Conservation (phyloP, 2,329 filamentous ascomycete species). For the Paecilomyces fulvus region DNA sequence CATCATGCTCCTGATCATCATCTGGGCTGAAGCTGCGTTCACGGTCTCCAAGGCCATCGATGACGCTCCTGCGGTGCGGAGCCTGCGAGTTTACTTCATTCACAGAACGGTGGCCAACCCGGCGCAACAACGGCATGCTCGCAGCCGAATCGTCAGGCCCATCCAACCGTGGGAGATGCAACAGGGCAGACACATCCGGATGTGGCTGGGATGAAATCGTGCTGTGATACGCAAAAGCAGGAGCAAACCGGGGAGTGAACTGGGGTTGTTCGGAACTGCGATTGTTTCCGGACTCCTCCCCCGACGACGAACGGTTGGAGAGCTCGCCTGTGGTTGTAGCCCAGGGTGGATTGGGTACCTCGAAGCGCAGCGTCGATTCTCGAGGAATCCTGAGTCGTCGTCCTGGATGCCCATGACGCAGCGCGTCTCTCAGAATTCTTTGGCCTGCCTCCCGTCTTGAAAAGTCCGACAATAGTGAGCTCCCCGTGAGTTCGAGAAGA, state of each 20-base stretch:
- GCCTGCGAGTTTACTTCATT: conserved; percentile 13
- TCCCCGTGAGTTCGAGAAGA: conserved; percentile 2
- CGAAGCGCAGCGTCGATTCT: conserved; percentile 24
- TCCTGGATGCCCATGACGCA: conserved; percentile 25
- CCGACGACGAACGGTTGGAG: conserved; percentile 14
- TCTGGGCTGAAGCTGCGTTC: conserved; percentile 69
- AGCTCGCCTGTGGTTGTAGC: conserved; percentile 16
- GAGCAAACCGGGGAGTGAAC: conserved; percentile 37
- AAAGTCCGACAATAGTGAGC: conserved; percentile 14
- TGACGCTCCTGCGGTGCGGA: conserved; percentile 12
- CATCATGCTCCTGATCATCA: conserved; percentile 42
- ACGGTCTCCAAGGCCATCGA: conserved; percentile 76
- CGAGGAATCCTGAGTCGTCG: conserved; percentile 28
- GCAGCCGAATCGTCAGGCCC: conserved; percentile 13
- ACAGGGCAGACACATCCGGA: conserved; percentile 12
- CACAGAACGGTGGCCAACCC: conserved; percentile 27
- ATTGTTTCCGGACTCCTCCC: conserved; percentile 9
- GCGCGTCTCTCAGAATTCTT: conserved; percentile 24
- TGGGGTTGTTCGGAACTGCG: conserved; percentile 14
- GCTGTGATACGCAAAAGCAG: conserved; percentile 28
- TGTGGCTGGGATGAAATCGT: conserved; percentile 14
- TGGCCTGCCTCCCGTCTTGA: conserved; percentile 26
- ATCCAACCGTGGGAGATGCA: conserved; percentile 17
- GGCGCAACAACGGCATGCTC: conserved; percentile 20
- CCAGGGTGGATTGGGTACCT: conserved; percentile 20